Conservation (phyloP, 805 yeast genomes). For the Monosporozyma aerobia region DNA sequence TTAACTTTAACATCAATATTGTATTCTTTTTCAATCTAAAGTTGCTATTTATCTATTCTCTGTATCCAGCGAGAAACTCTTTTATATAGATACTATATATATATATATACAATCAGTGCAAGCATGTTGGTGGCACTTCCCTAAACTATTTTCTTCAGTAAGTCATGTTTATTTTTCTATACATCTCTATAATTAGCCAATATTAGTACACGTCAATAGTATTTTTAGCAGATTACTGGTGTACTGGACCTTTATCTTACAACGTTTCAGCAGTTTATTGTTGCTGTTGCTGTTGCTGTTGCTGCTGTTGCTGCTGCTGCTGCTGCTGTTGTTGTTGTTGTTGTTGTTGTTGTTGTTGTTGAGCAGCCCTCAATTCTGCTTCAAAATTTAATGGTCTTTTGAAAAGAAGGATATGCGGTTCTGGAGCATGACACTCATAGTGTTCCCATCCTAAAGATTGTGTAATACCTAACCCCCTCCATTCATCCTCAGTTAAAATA, state of each 20-base stretch:
- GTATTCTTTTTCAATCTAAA: background rate
- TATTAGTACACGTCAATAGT: background rate
- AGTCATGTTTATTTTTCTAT: background rate
- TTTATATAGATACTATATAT: background rate
- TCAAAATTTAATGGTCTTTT: constrained; percentile 58
- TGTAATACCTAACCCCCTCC: constrained; percentile 97
- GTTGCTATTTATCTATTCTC: background rate
- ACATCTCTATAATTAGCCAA: background rate
- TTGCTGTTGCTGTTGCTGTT: constrained; percentile 6
- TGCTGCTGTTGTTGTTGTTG: constrained; percentile 14
- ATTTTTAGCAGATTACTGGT: constrained; percentile 2
- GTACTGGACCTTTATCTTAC: background rate
- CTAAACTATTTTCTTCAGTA: background rate
- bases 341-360: constrained; percentile 18
- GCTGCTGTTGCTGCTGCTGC: constrained; percentile 7
- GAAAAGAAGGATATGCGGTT: constrained; percentile 90
- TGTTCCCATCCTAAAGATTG: constrained; percentile 98
- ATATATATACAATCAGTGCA: background rate
- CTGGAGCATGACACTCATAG: constrained; percentile 97
- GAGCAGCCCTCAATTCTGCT: constrained; percentile 29
- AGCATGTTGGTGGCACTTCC: background rate
- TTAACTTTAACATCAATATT: background rate
- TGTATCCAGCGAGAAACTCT: background rate
- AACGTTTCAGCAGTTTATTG: background rate
- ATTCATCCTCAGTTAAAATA: constrained; percentile 86